Evolutionary conservation across 1,284 basidiomycete species (phyloP), one percentile per base, ranked within the genome.

Genomic region (Sporisorium scitamineum): DNA sequence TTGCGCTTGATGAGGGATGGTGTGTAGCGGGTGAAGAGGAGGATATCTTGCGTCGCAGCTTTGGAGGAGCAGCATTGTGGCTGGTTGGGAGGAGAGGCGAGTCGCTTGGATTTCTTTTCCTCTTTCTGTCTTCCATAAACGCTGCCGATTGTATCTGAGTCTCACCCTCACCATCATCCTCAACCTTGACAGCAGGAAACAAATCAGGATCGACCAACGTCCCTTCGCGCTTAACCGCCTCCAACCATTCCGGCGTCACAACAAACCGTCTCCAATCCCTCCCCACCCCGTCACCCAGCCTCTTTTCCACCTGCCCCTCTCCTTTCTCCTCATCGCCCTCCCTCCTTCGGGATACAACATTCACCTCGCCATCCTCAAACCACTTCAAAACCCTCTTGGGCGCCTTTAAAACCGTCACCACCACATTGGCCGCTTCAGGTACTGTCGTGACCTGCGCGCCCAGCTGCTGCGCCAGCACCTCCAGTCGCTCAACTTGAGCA

Each of bases 171-270:
- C 18, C 14, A 11, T 54, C 54, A 1, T 32, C 47, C 18, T 59
- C 60, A 22, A 70, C 10, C 32, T 29, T 20, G 2, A 74, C 62
- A n/a, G 69, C 73, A 6, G 55, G 51, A 20, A 27, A 73, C 16
- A 67, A 2, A 45, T 77, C 75, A 13, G 75, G 75, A 64, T 77
- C 75, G 2, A 77, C 61, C 60, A 77, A 26, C 11, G 56, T 61
- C 7, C 61, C 66, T 7, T 18, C 29, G 24, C 18, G 44, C 27
- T 55, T 26, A 8, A 72, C 61, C 13, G 47, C 63, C 14, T 60
- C 55, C 22, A 77, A 20, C 75, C 75, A 77, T 14, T 63, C 59
- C 13, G 57, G 50, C 1, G 37, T 60, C 1, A 77, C 75, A 8
- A 77, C 63, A 41, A 73, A 77, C 26, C 71, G 51, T n/a, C 65